Percentiles rank a stretch among this genome's conserved stretches.
Conservation (phyloP, 495 filamentous ascomycete genomes). For the Usnea hakonensis region DNA sequence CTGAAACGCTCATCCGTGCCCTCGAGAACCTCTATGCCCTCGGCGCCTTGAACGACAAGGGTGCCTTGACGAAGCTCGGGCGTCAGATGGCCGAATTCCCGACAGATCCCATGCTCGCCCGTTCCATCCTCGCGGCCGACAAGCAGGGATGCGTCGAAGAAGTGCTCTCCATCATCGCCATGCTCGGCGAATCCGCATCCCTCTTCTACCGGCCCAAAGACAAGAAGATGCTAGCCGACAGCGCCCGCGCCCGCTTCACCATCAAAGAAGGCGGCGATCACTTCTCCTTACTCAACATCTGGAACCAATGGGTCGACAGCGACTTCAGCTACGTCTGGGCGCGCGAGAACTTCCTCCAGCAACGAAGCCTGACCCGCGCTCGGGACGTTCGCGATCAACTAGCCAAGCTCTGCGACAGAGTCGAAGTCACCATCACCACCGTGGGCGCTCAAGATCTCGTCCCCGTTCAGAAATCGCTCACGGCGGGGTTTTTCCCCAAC, state of each 20-base stretch:
- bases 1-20: constrained; percentile 83
- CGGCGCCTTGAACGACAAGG: constrained; percentile 80
- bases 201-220: constrained; percentile 96
- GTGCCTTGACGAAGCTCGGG: constrained; percentile 84
- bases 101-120: constrained; percentile 87
- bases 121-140: constrained; percentile 82
- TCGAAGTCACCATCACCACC: constrained; percentile 69
- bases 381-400: constrained; percentile 93
- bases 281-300: constrained; percentile 86
- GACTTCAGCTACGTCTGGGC: constrained; percentile 88
- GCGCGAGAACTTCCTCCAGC: constrained; percentile 89
- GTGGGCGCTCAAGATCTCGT: constrained; percentile 62
- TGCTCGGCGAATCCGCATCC: constrained; percentile 81
- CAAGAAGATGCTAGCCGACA: constrained; percentile 93
- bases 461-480: constrained; percentile 80
- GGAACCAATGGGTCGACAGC: constrained; percentile 92
- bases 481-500: constrained; percentile 91
- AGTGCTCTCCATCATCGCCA: constrained; percentile 87
- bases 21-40: constrained; percentile 90
- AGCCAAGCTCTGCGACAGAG: constrained; percentile 85
- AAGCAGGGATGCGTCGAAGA: constrained; percentile 88
- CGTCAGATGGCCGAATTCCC: constrained; percentile 97
- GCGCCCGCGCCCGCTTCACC: constrained; percentile 86
- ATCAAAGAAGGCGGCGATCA: constrained; percentile 90
- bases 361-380: constrained; percentile 74